phyloP scores from a whole-genome alignment of 768 basidiomycete species.

The Phaffia tasmanica region DNA sequence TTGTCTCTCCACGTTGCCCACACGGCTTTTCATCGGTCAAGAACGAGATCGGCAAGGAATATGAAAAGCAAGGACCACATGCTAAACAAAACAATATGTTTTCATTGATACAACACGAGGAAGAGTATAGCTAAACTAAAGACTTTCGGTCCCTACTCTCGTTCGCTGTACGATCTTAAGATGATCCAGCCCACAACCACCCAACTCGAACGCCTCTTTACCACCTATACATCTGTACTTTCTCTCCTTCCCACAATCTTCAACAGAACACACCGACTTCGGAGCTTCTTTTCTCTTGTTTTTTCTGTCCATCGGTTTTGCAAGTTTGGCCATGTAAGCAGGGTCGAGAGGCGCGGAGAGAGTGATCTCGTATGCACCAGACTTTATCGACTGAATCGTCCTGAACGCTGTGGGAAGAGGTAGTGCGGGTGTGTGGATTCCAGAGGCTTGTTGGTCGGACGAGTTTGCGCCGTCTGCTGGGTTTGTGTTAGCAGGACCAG shows the following conservation, averaged over 20 bases:
- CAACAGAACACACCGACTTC: neutral
- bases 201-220: neutral
- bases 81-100: no score
- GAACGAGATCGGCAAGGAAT: no score
- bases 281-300: neutral
- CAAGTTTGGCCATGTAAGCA: neutral
- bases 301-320: neutral
- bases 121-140: no score
- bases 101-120: no score
- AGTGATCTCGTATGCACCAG: neutral
- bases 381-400: neutral
- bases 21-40: no score
- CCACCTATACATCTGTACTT: constrained; percentile 3
- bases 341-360: constrained; percentile 2
- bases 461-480: no score
- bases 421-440: no score
- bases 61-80: no score
- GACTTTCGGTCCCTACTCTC: no score
- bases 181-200: constrained; percentile 14
- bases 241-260: constrained; percentile 5
- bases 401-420: constrained; percentile 12
- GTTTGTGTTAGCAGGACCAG: neutral
- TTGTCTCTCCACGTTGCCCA: no score
- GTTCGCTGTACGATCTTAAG: constrained; percentile 8
- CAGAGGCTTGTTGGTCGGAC: no score